Conservation (phyloP, 768 basidiomycete species). For the Pleurotus eryngii region DNA sequence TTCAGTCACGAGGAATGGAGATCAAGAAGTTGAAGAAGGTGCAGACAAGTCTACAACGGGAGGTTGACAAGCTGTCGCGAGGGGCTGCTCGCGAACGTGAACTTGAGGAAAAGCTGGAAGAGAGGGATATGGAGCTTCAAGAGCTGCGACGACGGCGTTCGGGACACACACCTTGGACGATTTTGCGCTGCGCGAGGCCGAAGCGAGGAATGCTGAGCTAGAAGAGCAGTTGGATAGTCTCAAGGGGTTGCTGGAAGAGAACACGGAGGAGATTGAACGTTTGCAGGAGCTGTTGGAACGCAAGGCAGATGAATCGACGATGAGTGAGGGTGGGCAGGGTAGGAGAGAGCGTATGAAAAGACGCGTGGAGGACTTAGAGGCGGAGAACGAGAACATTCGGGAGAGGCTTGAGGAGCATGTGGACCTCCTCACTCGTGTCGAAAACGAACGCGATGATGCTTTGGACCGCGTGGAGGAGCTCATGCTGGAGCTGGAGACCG, state of each 20-base stretch:
- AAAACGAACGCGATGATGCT: constrained; percentile 74
- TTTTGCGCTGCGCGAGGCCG: constrained; percentile 50
- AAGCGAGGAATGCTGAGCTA: constrained; percentile 61
- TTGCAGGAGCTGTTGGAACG: constrained; percentile 67
- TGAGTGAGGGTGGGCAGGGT: constrained; percentile 36
- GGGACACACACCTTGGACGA: constrained; percentile 39
- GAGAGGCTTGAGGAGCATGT: constrained; percentile 55
- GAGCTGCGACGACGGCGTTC: constrained; percentile 57
- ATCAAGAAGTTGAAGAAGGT: constrained; percentile 91
- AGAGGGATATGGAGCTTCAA: constrained; percentile 64
- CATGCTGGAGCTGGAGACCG: constrained; percentile 62
- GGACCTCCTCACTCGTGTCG: constrained; percentile 49
- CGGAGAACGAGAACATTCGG: constrained; percentile 60
- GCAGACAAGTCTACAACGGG: constrained; percentile 77
- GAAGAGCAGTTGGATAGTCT: constrained; percentile 74
- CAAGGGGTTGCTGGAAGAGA: constrained; percentile 71
- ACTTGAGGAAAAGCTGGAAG: constrained; percentile 72
- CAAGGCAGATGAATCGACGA: constrained; percentile 39
- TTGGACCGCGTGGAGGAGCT: constrained; percentile 63
- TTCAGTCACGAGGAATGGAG: constrained; percentile 85
- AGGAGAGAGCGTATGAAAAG: constrained; percentile 42
- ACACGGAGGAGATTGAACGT: constrained; percentile 78
- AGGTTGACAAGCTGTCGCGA: constrained; percentile 68
- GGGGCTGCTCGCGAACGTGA: constrained; percentile 60
- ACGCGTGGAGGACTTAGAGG: constrained; percentile 56